Conservation (phyloP, 495 filamentous ascomycete species). For the Penicillium longicatenatum region DNA sequence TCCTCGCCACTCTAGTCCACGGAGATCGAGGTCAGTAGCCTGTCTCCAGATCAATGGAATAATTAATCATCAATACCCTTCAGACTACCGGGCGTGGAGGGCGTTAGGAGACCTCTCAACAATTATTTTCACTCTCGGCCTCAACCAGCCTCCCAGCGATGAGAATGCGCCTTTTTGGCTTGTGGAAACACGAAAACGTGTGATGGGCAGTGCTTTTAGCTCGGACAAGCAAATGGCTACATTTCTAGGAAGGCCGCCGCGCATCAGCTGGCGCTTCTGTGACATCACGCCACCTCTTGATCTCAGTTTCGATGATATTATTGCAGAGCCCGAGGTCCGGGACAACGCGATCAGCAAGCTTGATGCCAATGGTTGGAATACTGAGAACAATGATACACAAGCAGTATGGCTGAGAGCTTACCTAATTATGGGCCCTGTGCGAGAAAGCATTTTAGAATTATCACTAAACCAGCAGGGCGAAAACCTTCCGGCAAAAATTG, state of each 20-base stretch:
- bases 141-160: conserved; percentile 18
- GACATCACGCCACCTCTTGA: conserved; percentile 53
- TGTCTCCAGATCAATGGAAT: not conserved
- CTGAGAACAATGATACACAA: conserved; percentile 28
- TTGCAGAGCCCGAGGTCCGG: conserved; percentile 37
- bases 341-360: conserved; percentile 35
- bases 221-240: conserved; percentile 47
- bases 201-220: conserved; percentile 45
- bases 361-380: conserved; percentile 54
- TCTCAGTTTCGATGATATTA: conserved; percentile 21
- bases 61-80: not conserved
- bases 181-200: conserved; percentile 40
- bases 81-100: conserved; percentile 41
- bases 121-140: conserved; percentile 22
- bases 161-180: conserved; percentile 38
- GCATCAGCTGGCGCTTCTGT: conserved; percentile 46
- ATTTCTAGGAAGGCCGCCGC: conserved; percentile 52
- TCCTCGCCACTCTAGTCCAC: conserved; percentile 4
- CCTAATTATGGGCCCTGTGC: conserved; percentile 39
- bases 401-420: conserved; percentile 41
- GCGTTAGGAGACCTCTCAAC: conserved; percentile 43
- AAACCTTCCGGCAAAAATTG: conserved; percentile 4
- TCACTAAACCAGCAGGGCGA: conserved; percentile 38
- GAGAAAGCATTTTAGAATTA: conserved; percentile 55
- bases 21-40: conserved; percentile 6